Evolutionary conservation across 2,329 filamentous ascomycete species (phyloP), one percentile per base, ranked within the genome.

Genomic region (Trichophyton rubrum): DNA sequence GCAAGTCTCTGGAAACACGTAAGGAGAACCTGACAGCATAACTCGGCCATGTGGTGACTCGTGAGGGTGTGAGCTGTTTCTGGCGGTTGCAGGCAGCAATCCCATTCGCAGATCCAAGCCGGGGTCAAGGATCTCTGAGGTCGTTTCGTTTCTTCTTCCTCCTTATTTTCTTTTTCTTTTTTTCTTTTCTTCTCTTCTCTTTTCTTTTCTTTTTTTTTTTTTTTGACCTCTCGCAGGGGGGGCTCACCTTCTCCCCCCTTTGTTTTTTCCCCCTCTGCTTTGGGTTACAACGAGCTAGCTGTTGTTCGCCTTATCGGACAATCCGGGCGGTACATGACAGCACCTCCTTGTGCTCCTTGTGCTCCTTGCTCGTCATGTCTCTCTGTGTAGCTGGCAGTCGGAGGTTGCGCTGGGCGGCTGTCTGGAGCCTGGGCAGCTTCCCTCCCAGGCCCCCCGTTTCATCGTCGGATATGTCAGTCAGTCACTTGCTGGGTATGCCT

Each of bases 21-120:
- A 55, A 38, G 33, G 33, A 38, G 33, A 38, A 38, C 33, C 24
- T 35, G 49, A n/a, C 24, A 53, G 11, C 20, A 22, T 49, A 22
- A 24, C 9, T 27, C 24, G 49, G 49, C 49, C 49, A 55, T 55
- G 49, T 55, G 49, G 49, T 55, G 49, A 55, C 49, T 55, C 49
- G 27, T 55, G 49, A 55, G 49, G 49, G 49, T 55, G 49, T 55
- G 49, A 55, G 49, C 49, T 55, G 49, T 55, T 55, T 55, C 49
- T 55, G 49, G 49, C 49, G 49, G 49, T 55, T 55, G 49, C 49
- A 55, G 49, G 49, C 30, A 55, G 49, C 49, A 55, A 55, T 55
- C 49, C 49, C 30, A 55, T 55, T 55, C 49, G 49, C 49, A 55
- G 49, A 55, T 55, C 49, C 27, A n/a, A 55, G 17, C 49, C 49